Evolutionary conservation across 208 protist genomes (phyloP).

Genomic region (Trypanosomatidae sp.): DNA sequence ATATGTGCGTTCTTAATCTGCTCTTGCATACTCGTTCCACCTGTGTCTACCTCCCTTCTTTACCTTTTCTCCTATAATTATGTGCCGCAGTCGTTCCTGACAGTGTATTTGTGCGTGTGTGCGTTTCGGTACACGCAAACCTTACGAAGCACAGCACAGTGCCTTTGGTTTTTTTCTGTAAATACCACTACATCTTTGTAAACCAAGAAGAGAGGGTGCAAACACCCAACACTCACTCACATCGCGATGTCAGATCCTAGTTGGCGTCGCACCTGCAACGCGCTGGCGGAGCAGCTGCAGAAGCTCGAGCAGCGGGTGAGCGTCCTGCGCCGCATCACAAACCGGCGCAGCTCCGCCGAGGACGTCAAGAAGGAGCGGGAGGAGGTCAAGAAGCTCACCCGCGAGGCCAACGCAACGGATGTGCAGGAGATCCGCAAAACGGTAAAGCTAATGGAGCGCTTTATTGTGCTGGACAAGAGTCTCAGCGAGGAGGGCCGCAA

Average conservation of each 20-base stretch:
- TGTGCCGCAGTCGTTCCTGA: too few relatives aligned
- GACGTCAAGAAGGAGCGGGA: constrained; percentile 80
- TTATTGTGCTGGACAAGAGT: constrained; percentile 68
- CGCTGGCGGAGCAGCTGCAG: constrained; percentile 55
- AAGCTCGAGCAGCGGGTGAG: constrained; percentile 60
- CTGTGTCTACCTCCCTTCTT: too few relatives aligned
- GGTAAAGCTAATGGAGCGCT: constrained; percentile 66
- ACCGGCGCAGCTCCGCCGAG: constrained; percentile 56
- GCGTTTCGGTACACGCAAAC: too few relatives aligned
- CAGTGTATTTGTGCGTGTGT: too few relatives aligned
- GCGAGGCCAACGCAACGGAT: constrained; percentile 52
- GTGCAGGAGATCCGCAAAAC: constrained; percentile 73
- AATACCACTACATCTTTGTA: too few relatives aligned
- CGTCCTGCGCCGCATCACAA: constrained; percentile 70
- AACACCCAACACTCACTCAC: background rate
- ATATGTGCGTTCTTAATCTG: too few relatives aligned
- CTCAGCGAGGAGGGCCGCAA: constrained; percentile 65
- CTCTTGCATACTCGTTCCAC: too few relatives aligned
- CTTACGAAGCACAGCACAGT: too few relatives aligned
- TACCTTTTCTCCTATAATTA: too few relatives aligned
- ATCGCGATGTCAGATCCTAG: constrained; percentile 29
- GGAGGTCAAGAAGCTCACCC: constrained; percentile 61
- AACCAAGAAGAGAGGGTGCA: too few relatives aligned
- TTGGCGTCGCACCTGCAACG: constrained; percentile 70
- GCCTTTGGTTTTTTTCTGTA: too few relatives aligned